Percentiles rank a stretch among this genome's conserved stretches.
Evolutionary conservation across 2,329 filamentous ascomycete genomes (phyloP).

Genomic region (Drechmeria coniospora): DNA sequence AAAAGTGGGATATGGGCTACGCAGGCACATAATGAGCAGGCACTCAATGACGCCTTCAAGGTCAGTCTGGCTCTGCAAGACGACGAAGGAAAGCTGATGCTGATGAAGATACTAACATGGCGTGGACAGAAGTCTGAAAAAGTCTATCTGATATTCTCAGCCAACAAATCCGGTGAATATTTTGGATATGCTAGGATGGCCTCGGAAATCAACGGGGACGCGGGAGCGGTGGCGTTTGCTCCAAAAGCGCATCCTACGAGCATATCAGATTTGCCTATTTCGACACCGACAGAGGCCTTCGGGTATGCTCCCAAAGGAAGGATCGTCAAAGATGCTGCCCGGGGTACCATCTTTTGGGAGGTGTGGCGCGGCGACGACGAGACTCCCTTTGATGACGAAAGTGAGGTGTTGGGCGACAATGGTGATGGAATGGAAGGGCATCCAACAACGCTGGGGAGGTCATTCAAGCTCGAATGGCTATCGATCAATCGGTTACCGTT

Average conservation of each 20-base stretch:
- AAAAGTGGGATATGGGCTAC: conserved; percentile 84
- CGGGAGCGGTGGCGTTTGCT: conserved; percentile 52
- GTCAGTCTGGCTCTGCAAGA: conserved; percentile 28
- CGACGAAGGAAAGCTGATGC: no score
- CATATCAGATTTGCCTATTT: conserved; percentile 56
- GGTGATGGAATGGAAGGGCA: no score
- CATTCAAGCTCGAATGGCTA: conserved; percentile 82
- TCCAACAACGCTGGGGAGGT: no score
- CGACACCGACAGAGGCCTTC: conserved; percentile 65
- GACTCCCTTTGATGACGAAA: conserved; percentile 28
- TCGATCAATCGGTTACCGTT: conserved; percentile 75
- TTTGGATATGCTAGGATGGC: conserved; percentile 89
- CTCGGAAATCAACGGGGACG: conserved; percentile 67
- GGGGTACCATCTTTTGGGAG: conserved; percentile 98
- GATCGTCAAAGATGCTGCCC: conserved; percentile 81
- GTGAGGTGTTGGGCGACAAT: conserved; percentile 20
- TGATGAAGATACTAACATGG: conserved; percentile 2
- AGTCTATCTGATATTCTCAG: conserved; percentile 87
- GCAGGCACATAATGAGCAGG: conserved; percentile 81
- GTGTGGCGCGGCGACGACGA: conserved; percentile 45
- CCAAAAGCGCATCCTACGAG: conserved; percentile 44
- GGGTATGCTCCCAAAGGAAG: conserved; percentile 64
- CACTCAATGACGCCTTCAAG: conserved; percentile 67
- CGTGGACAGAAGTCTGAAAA: conserved; percentile 53
- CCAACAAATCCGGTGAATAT: conserved; percentile 94